Percentiles rank a stretch among this genome's conserved stretches.
Conservation (phyloP, 345 rosid species). For the Mangifera indica region DNA sequence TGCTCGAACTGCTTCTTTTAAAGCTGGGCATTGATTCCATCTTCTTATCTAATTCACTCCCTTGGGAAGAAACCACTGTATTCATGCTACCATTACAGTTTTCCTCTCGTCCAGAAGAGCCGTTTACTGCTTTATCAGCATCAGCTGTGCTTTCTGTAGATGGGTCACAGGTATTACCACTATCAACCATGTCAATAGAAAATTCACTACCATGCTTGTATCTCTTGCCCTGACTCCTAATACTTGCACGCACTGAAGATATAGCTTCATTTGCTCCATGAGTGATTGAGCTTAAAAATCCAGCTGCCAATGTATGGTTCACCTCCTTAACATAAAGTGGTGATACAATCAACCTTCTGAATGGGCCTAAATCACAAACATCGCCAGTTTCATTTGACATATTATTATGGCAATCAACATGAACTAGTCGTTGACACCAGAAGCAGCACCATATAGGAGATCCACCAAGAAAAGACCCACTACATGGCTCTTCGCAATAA, state of each 20-base stretch:
- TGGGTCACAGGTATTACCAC: slow-evolving; percentile 52
- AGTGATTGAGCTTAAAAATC: slow-evolving; percentile 85
- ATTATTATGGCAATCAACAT: slow-evolving; percentile 83
- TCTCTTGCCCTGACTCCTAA: slow-evolving; percentile 86
- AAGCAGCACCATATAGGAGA: slow-evolving; percentile 98
- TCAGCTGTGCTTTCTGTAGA: slow-evolving; percentile 64
- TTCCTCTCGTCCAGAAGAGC: slow-evolving; percentile 47
- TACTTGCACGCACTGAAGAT: slow-evolving; percentile 88
- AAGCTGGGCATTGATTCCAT: slow-evolving; percentile 49
- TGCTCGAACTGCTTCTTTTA: slow-evolving; percentile 62
- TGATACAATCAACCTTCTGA: slow-evolving; percentile 77
- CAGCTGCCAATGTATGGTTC: slow-evolving; percentile 54
- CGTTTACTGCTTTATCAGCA: slow-evolving; percentile 41
- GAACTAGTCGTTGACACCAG: slow-evolving; percentile 98
- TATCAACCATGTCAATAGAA: slow-evolving; percentile 52
- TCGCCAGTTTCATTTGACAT: slow-evolving; percentile 83
- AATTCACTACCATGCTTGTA: slow-evolving; percentile 63
- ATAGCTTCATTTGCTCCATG: slow-evolving; percentile 97
- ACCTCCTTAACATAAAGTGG: slow-evolving; percentile 80
- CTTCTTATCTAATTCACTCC: slow-evolving; percentile 45
- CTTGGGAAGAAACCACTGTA: slow-evolving; percentile 31
- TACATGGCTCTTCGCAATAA: slow-evolving; percentile 89
- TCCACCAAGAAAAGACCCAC: slow-evolving; percentile 90
- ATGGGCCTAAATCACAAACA: slow-evolving; percentile 81
- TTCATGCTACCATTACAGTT: slow-evolving; percentile 41